Percentiles rank a stretch among this genome's conserved stretches.
Conservation (phyloP, 371 early-diverging fungal species). For the Basidiobolus heterosporus region DNA sequence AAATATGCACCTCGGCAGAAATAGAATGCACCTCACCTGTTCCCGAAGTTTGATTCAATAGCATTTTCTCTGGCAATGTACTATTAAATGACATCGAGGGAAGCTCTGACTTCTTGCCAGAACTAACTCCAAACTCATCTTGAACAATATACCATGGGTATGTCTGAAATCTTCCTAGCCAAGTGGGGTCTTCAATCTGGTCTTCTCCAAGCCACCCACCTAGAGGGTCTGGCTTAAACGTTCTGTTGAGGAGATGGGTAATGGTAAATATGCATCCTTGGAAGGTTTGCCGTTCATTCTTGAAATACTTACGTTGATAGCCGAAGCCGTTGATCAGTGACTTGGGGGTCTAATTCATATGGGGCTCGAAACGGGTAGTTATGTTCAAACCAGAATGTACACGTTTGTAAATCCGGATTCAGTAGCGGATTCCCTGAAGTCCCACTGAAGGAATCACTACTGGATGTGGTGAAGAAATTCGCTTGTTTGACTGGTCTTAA, state of each 20-base stretch:
- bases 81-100: slow-evolving; percentile 2
- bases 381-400: slow-evolving; percentile 27
- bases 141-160: slow-evolving; percentile 15
- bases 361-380: slow-evolving; percentile 23
- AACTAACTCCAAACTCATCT: slow-evolving; percentile 12
- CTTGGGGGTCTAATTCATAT: slow-evolving; percentile 9
- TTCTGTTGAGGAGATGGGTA: not conserved
- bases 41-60: slow-evolving; percentile 7
- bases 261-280: not conserved
- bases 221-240: slow-evolving; percentile 21
- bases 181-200: slow-evolving; percentile 8
- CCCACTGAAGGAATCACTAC: slow-evolving; percentile 9
- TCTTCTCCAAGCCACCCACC: slow-evolving; percentile 20
- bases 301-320: not conserved
- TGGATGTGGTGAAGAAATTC: slow-evolving; percentile 15
- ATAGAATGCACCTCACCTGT: slow-evolving; percentile 4
- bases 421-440: slow-evolving; percentile 1
- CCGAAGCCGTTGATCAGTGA: not conserved
- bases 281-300: not conserved
- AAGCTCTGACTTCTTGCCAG: slow-evolving; percentile 11
- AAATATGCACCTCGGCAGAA: too few relatives aligned
- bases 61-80: slow-evolving; percentile 1
- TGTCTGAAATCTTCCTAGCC: slow-evolving; percentile 12
- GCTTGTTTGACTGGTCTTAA: slow-evolving; percentile 13
- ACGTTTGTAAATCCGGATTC: slow-evolving; percentile 3